These are phyloP conservation scores for Lathyrus oleraceus DNA, from an alignment of 306 rosid genomes.

Conservation along the genomic window DNA sequence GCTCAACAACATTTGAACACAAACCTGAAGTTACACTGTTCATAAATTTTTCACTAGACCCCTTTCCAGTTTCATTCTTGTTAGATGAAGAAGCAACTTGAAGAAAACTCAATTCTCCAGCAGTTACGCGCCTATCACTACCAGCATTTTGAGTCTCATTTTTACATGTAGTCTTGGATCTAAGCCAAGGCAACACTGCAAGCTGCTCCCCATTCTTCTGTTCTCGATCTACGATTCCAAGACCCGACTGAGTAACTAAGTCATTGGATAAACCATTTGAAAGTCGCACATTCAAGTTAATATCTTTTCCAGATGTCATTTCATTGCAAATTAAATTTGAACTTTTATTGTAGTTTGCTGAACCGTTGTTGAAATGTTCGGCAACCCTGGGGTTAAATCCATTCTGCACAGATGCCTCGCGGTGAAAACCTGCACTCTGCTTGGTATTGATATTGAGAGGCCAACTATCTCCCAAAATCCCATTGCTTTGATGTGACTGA, in stretches of 20 bases:
- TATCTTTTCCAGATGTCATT: constrained; percentile 55
- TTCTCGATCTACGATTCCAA: constrained; percentile 45
- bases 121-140: constrained; percentile 40
- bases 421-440: constrained; percentile 47
- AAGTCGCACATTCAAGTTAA: constrained; percentile 62
- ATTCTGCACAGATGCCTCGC: constrained; percentile 54
- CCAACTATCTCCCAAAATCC: constrained; percentile 63
- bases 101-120: constrained; percentile 42
- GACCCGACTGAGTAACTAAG: constrained; percentile 42
- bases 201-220: constrained; percentile 61
- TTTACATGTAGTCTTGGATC: constrained; percentile 51
- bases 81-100: constrained; percentile 45
- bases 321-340: constrained; percentile 51
- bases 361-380: constrained; percentile 47
- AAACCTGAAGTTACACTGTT: constrained; percentile 48
- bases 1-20: constrained; percentile 50
- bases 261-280: constrained; percentile 58
- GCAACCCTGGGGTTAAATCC: constrained; percentile 60
- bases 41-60: constrained; percentile 37
- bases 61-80: constrained; percentile 48
- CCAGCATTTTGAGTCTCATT: constrained; percentile 47
- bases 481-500: constrained; percentile 62
- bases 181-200: constrained; percentile 70
- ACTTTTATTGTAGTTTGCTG: constrained; percentile 40
- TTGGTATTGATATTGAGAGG: constrained; percentile 55